A percentile compares a stretch with the other conserved stretches of the same genome.
Evolutionary conservation across 2,329 filamentous ascomycete species (phyloP).

Genomic region (Aspergillus sp.): DNA sequence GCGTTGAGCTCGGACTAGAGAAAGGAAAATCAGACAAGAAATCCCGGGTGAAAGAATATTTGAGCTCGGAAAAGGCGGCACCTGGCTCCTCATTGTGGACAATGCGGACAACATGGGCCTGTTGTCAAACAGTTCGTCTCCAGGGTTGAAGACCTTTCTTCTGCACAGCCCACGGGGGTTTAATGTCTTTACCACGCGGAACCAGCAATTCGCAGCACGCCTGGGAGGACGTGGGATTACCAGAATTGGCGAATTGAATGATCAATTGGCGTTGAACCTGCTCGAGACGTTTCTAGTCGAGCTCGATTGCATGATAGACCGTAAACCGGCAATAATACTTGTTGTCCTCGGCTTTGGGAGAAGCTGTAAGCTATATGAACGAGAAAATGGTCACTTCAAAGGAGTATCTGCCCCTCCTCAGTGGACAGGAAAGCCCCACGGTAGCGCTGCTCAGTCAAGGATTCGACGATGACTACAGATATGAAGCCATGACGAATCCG

Average conservation of each 20-base stretch:
- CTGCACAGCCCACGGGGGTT: neutral
- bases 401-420: neutral
- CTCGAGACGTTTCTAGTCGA: neutral
- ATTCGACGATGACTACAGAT: neutral
- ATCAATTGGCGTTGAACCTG: neutral
- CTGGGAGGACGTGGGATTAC: neutral
- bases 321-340: neutral
- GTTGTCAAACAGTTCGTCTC: neutral
- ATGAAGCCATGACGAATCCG: neutral
- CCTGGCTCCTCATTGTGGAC: neutral
- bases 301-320: neutral
- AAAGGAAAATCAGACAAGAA: neutral
- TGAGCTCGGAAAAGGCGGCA: neutral
- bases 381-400: neutral
- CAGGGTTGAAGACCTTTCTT: neutral
- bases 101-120: neutral
- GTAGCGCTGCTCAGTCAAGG: neutral
- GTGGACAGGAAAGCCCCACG: neutral
- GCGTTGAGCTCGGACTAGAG: neutral
- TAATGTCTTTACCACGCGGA: neutral
- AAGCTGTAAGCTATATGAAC: neutral
- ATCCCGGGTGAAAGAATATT: neutral
- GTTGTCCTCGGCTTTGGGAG: neutral
- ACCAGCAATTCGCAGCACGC: neutral
- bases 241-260: neutral